A percentile compares a stretch with the other conserved stretches of the same genome.
Evolutionary conservation across 2,329 filamentous ascomycete genomes (phyloP).

Genomic region (Aspergillus felis): DNA sequence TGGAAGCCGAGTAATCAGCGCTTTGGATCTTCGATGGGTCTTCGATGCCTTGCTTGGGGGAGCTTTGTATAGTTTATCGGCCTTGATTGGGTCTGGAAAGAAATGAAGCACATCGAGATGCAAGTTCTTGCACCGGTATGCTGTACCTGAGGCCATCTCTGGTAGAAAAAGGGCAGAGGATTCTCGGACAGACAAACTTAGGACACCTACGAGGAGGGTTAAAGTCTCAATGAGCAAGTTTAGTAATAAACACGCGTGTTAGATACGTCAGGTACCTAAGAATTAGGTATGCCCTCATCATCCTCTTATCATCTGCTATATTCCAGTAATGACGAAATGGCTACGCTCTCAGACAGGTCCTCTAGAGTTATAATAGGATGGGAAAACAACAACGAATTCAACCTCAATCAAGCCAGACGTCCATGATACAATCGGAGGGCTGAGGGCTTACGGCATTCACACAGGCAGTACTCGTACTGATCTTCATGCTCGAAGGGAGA

Average conservation of each 20-base stretch:
- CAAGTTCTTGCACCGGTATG: not conserved
- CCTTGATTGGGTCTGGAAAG: not conserved
- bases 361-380: too few species aligned
- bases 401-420: too few species aligned
- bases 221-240: not conserved
- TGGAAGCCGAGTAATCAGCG: not conserved
- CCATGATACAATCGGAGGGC: too few species aligned
- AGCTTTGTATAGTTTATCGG: slow-evolving; percentile 1
- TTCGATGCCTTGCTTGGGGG: not conserved
- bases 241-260: too few species aligned
- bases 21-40: not conserved
- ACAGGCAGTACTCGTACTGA: slow-evolving; percentile 18
- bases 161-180: not conserved
- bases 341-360: too few species aligned
- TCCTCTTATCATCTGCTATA: not conserved
- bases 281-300: not conserved
- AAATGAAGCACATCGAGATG: not conserved
- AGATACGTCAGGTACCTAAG: not conserved
- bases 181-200: not conserved
- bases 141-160: not conserved
- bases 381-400: too few species aligned
- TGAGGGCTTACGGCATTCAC: too few species aligned
- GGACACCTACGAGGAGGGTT: not conserved
- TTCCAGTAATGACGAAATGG: too few species aligned
- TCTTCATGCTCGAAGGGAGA: too few species aligned